A percentile compares a stretch with the other conserved stretches of the same genome.
phyloP scores from a whole-genome alignment of 768 basidiomycete genomes.

The Amanita phalloides region DNA sequence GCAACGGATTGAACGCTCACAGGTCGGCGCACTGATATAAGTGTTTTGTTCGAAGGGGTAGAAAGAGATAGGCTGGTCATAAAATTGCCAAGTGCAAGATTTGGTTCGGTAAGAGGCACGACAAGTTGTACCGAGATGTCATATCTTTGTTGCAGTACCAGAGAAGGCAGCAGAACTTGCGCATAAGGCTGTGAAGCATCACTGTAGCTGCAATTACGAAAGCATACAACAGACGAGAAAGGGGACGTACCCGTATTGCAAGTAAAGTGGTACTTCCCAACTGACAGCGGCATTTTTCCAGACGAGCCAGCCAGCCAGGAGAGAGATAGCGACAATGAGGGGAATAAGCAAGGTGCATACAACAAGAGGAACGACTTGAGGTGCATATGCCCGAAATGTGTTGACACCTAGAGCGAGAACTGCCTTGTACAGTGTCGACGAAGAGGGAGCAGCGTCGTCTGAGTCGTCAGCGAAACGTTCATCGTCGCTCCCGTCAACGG shows the following conservation, averaged over 20 bases:
- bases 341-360: constrained; percentile 57
- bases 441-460: not conserved
- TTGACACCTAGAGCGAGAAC: constrained; percentile 15
- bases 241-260: constrained; percentile 69
- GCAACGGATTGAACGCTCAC: constrained; percentile 30
- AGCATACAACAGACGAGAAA: not conserved
- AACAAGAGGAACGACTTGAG: constrained; percentile 53
- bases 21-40: constrained; percentile 49
- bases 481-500: not conserved
- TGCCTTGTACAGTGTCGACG: constrained; percentile 10
- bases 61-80: constrained; percentile 60
- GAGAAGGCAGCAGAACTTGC: constrained; percentile 32
- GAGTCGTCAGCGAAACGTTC: not conserved
- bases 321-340: constrained; percentile 45
- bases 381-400: constrained; percentile 40
- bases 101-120: constrained; percentile 56
- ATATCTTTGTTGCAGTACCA: constrained; percentile 60
- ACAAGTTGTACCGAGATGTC: constrained; percentile 58
- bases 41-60: constrained; percentile 51
- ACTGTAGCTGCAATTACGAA: constrained; percentile 23
- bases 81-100: constrained; percentile 74
- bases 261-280: constrained; percentile 58
- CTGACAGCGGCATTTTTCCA: constrained; percentile 62
- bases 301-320: constrained; percentile 61
- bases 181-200: constrained; percentile 61